phyloP scores from a whole-genome alignment of 2,329 filamentous ascomycete species.

The Fusarium dlaminii region DNA sequence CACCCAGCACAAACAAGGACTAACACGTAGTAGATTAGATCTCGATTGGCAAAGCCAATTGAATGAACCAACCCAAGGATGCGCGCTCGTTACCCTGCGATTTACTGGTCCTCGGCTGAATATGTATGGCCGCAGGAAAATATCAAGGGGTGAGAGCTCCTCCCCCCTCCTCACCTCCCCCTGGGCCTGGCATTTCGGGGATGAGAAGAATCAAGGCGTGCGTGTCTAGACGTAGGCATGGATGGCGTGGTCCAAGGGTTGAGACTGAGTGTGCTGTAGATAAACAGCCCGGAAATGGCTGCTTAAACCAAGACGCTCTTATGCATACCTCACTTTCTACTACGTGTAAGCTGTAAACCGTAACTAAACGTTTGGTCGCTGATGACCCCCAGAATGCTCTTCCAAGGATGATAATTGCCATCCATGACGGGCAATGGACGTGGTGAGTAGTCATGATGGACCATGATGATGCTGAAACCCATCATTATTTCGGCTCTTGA shows the following conservation, averaged over 20 bases:
- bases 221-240: neutral
- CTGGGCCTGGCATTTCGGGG: neutral
- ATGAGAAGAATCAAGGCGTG: slow-evolving; percentile 17
- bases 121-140: neutral
- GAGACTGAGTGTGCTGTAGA: neutral
- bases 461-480: slow-evolving; percentile 35
- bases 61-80: slow-evolving; percentile 34
- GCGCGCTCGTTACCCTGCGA: slow-evolving; percentile 25
- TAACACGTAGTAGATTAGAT: slow-evolving; percentile 32
- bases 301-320: neutral
- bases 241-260: slow-evolving; percentile 31
- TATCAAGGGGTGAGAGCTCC: neutral
- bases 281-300: slow-evolving; percentile 4
- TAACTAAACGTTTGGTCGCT: neutral
- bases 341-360: neutral
- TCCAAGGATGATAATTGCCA: neutral
- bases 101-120: slow-evolving; percentile 11
- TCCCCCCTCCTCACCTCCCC: neutral
- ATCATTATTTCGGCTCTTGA: slow-evolving; percentile 24
- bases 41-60: slow-evolving; percentile 41
- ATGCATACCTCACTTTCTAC: slow-evolving; percentile 9
- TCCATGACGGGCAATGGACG: neutral
- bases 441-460: slow-evolving; percentile 18
- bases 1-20: slow-evolving; percentile 23
- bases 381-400: neutral